Evolutionary conservation across 768 basidiomycete genomes (phyloP), one percentile per base, ranked within the genome.

Genomic region (Lactifluus pinguis): DNA sequence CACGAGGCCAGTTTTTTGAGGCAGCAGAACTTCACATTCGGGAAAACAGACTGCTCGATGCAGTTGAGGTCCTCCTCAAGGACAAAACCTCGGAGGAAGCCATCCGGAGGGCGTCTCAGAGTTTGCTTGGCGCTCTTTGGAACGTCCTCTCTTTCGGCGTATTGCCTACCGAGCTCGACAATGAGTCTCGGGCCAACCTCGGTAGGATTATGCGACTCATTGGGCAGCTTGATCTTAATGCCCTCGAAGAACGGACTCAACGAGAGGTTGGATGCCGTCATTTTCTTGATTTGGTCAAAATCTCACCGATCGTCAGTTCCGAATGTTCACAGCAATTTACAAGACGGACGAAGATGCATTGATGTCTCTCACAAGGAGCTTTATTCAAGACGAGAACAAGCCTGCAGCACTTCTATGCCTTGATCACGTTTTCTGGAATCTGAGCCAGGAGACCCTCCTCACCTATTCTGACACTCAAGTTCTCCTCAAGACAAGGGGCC

Each of bases 51-150:
- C 67, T 69, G 0, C 42, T 77, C 2, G 74, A 79, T 19, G 84
- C 83, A 0, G 77, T 83, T 21, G 69, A 67, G 11, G 65, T 80
- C 6, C 69, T 83, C 45, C 66, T 84, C 14, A 70, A 70, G 54
- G 76, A 77, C 38, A 65, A 38, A 6, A 53, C 49, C 0, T 72
- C 71, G 11, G 47, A 50, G 11, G 32, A 69, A 0, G 76, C 78
- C 3, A 66, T 69, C 21, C 65, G 56, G 15, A 71, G 71, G 36
- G 83, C 78, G 0, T 68, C 66, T 13, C 59, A 73, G n/a, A 79
- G 74, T 32, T 67, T 83, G 14, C 65, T 83, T 13, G 71, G 74
- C 21, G 74, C 72, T 0, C 67, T 85, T 10, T 84, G 83, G 83
- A 66, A 65, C 8, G 66, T 69, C 21, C 68, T 76, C 36, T 76